These are phyloP conservation scores for Pisolithus marmoratus DNA, from an alignment of 768 basidiomycete species.

Conservation along the genomic window DNA sequence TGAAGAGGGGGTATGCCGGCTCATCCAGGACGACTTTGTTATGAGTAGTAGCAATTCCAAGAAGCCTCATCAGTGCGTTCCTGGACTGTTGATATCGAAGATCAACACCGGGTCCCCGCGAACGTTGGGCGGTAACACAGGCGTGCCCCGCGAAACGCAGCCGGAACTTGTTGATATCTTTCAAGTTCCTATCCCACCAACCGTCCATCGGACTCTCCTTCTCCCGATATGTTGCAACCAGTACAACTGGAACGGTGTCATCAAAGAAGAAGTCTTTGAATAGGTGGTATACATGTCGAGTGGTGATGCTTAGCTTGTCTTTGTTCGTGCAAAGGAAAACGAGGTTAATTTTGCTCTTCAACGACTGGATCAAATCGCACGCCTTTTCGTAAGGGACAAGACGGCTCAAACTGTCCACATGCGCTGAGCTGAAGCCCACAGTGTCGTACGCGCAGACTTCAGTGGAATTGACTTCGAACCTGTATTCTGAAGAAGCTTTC, in stretches of 20 bases:
- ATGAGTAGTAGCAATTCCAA: not conserved
- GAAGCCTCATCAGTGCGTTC: not conserved
- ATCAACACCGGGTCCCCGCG: not conserved
- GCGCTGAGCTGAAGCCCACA: slow-evolving; percentile 13
- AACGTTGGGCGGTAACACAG: slow-evolving; percentile 27
- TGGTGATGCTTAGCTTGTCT: not conserved
- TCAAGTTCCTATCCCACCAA: slow-evolving; percentile 17
- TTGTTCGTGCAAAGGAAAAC: slow-evolving; percentile 2
- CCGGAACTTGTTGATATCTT: slow-evolving; percentile 13
- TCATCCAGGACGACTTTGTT: not conserved
- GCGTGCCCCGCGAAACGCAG: slow-evolving; percentile 26
- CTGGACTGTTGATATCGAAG: not conserved
- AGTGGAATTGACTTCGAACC: not conserved
- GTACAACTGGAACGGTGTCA: slow-evolving; percentile 24
- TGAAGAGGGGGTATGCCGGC: not conserved
- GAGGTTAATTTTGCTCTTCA: slow-evolving; percentile 18
- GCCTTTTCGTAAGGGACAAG: slow-evolving; percentile 9
- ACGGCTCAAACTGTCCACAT: not conserved
- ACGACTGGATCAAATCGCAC: slow-evolving; percentile 20
- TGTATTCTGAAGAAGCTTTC: slow-evolving; percentile 8
- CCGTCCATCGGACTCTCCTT: slow-evolving; percentile 17
- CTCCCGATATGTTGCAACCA: slow-evolving; percentile 29
- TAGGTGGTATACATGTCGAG: slow-evolving; percentile 8
- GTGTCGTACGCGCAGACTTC: slow-evolving; percentile 8
- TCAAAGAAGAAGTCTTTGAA: slow-evolving; percentile 32